Base-by-base conservation (phyloP, 2,329 filamentous ascomycete genomes). In the Diaporthe eres region DNA sequence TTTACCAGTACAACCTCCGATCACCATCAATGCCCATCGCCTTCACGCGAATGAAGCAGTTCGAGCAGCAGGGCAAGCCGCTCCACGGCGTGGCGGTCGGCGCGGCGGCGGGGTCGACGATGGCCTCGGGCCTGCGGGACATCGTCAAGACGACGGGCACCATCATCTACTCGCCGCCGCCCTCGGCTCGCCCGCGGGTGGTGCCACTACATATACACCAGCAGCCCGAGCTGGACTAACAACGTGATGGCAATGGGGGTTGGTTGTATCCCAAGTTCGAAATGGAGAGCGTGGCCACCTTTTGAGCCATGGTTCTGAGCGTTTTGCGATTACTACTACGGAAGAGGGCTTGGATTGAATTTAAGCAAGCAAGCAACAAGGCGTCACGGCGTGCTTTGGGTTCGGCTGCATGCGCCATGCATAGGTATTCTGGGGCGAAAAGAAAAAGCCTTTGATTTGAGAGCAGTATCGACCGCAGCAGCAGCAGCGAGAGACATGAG, bases 21-120 rank as follows among this genome's bases (percentile, higher is more conserved):
- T 72, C 74, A 0, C 75, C 75, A 5, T 75, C 75, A 9, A 77
- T 77, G 75, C 75, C 75, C 53, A 77, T 77, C 68, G 75, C 75
- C 61, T 77, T 72, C 61, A 75, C 63, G n/a, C 73, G 73, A 15
- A 77, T 77, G 75, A 77, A 77, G 37, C 75, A 77, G 55, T 77
- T 58, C 37, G 73, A 77, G 44, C 28, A 71, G 42, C 72, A 70
- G 15, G 75, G 72, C 17, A 76, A 73, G 49, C 72, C 71, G 2
- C 31, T 76, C 8, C 75, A 75, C 19, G 75, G 75, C 10, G 75
- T 75, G 17, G 75, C 75, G 17, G 37, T 42, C 12, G 75, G 73
- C 22, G 60, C 75, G n/a, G 73, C 72, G 10, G 75, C 75, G 0
- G 73, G 73, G 10, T 68, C 72, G 6, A 74, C 74, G 34, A 76